Base-by-base conservation (phyloP, 164 flowering plant species). In the Magnolia sinica region DNA sequence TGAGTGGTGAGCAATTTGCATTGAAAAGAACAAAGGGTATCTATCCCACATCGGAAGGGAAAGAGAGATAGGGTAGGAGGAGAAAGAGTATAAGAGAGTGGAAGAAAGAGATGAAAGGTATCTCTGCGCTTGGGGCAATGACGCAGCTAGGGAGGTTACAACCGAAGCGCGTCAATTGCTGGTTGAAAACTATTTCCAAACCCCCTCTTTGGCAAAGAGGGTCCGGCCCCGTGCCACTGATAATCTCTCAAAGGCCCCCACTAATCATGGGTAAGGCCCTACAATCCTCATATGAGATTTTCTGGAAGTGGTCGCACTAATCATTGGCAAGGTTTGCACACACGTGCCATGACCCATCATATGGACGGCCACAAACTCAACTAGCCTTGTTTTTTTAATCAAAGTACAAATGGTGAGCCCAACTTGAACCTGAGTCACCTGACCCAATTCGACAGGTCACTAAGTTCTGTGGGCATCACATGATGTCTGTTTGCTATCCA, bases 231-330 rank as follows among this genome's bases (percentile, higher is more conserved):
- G 6, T 71, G 72, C 80, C 75, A 10, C 11, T 1, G 76, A 75
- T 76, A 71, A 74, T 74, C 77, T 64, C 64, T 50, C 63, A 61
- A 66, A 74, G 74, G 78, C 70, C 68, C 76, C 76, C 73, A 68
- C 69, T 37, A 69, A 70, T 4, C 31, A 18, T 49, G 78, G 81
- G 81, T 67, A 79, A 79, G 72, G 81, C 73, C 73, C 78, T 76
- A 49, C 76, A 71, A 76, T 2, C 29, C 5, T 20, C 20, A 64
- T 64, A 19, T 64, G 3, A 13, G n/a, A 63, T 18, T 18, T 13
- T 63, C n/a, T 2, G 61, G 29, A 27, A 27, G 29, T 27, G 29
- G 29, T 27, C 29, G 2, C 29, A 27, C 29, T 27, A 27, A 27
- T 27, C 29, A 27, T 27, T 1, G 29, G 29, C 29, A 27, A 27